Evolutionary conservation across 371 early-diverging fungal species (phyloP), one percentile per base, ranked within the genome.

Genomic region (Apophysomyces elegans): DNA sequence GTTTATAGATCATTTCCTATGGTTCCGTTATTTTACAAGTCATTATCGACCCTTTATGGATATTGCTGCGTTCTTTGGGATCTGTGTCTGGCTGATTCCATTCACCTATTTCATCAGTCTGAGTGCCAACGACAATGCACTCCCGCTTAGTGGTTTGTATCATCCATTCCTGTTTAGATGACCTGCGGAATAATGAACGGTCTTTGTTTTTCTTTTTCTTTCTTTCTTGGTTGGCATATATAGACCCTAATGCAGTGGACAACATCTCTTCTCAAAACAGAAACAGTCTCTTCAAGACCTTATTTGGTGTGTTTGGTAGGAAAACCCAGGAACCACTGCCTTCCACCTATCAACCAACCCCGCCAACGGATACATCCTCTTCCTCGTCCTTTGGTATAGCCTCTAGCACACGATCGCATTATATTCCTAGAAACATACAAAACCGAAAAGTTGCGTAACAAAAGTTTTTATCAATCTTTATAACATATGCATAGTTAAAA

Each of bases 61-160:
- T 59, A 90, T 93, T 50, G 91, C 91, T n/a, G 84, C 90, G 11
- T 94, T 95, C 79, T 95, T 95, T 75, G 93, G 91, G 2, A 74
- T 94, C 37, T 89, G 90, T 61, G 91, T 95, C 8, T 95, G 96
- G 96, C 65, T 94, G 44, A 82, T 95, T 2, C 96, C 96, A 5
- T 93, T 95, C 70, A 76, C 88, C 37, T 95, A 89, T 75, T 94
- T 95, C 62, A 89, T 95, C 63, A 93, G 93, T 11, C 81, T 94
- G 61, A 90, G 90, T 61, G 94, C 96, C 37, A 92, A 90, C 68
- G 94, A 94, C 63, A 91, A 92, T 72, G 88, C 92, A 1, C 79
- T 95, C 43, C 96, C 96, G 2, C 79, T 83, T 35, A 88, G 83
- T 69, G 88, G 86, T 85, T 45, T 43, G 46, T 26, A 14, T 61